Base-by-base conservation (phyloP, 176 grass and related monocot genomes). In the Carex parvula region DNA sequence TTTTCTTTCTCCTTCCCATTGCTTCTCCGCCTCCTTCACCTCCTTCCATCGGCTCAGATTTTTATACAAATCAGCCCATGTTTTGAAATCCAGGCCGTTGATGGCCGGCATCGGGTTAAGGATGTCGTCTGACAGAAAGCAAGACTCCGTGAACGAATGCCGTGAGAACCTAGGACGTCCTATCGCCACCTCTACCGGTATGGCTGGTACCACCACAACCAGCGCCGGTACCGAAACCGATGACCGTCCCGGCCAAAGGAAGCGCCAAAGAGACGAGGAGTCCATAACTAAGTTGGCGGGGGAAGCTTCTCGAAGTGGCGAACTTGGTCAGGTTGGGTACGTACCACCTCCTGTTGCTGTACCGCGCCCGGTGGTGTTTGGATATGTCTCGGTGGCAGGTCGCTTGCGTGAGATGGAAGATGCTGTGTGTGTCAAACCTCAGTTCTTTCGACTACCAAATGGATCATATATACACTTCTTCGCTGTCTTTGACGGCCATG, bases 401-500 rank as follows among this genome's bases (percentile, higher is more conserved):
- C 82, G 91, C 56, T 84, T 88, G 86, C 81, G 92, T 17, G 88
- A 89, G 48, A 98, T 95, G 91, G 91, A 98, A 90, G 95, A 98
- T 69, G 64, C 91, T 22, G 60, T 98, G 2, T 94, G 92, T 2
- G 58, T 91, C 3, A 86, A 35, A 12, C 92, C 92, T 0, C 6
- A 6, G 18, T 86, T 98, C 7, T 89, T 65, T 88, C 48, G 70
- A 16, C 87, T 86, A 53, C 29, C 80, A 14, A 89, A 89, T 32
- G 89, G 89, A 60, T 83, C 89, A 0, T 81, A 88, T 42, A 82
- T 94, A 79, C 89, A 94, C 89, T 88, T 94, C 79, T 98, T 98
- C 84, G 95, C 86, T n/a, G 95, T 98, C 74, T 98, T 90, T 79
- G 95, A 94, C 33, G 92, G 92, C 59, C 95, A 95, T 35, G 92